These are phyloP conservation scores for Neurospora sp. DNA, from an alignment of 2,329 filamentous ascomycete genomes.

Conservation along the genomic window DNA sequence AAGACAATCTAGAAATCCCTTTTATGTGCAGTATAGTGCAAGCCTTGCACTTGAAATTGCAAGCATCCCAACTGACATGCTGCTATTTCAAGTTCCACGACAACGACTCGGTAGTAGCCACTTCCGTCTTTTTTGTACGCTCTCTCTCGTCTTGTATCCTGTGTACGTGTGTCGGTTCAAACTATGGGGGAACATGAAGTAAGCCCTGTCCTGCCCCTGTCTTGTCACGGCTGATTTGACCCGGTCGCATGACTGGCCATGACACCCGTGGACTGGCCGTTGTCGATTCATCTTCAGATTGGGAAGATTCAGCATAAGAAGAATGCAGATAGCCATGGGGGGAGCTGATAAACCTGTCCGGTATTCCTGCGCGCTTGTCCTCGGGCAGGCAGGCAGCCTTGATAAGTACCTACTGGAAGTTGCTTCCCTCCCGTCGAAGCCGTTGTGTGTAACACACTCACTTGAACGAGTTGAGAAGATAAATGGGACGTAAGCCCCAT, in stretches of 20 bases:
- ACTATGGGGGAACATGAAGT: not conserved
- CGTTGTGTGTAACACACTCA: not conserved
- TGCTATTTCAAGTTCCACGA: not conserved
- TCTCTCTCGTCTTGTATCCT: not conserved
- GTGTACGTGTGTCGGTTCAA: not conserved
- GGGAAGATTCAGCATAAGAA: not conserved
- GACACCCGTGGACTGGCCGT: not conserved
- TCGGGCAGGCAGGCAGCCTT: not conserved
- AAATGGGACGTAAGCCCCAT: not conserved
- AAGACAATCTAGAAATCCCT: not conserved
- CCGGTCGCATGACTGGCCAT: not conserved
- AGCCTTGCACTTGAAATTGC: not conserved
- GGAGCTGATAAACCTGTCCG: not conserved
- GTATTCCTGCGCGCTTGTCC: not conserved
- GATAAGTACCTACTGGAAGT: not conserved
- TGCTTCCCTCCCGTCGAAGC: not conserved
- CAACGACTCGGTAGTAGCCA: not conserved
- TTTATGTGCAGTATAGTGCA: not conserved
- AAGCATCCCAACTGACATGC: not conserved
- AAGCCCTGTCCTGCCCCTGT: not conserved
- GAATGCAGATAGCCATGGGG: not conserved
- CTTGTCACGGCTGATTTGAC: not conserved
- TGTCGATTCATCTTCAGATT: not conserved
- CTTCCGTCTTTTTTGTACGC: not conserved
- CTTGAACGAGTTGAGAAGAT: not conserved